Conservation (phyloP, 2,329 filamentous ascomycete genomes). For the Aspergillus neoniger region DNA sequence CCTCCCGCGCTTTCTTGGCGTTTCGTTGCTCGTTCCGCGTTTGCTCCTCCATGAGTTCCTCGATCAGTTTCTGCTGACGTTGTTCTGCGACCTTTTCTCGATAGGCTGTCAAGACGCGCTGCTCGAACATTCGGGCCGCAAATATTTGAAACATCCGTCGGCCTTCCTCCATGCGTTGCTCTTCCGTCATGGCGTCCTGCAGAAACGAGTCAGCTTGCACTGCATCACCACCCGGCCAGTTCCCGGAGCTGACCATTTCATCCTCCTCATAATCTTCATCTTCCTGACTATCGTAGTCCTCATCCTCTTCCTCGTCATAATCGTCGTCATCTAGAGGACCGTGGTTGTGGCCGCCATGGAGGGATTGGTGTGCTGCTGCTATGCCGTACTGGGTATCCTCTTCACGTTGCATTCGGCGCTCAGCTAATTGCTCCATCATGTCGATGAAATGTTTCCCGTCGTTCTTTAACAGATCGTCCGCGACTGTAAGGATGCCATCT, state of each 20-base stretch:
- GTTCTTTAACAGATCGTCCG: constrained; percentile 97
- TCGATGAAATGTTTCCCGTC: constrained; percentile 99
- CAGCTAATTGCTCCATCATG: constrained; percentile 99
- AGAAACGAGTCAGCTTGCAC: constrained; percentile 40
- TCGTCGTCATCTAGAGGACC: constrained; percentile 74
- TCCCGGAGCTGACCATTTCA: constrained; percentile 56
- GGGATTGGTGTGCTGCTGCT: constrained; percentile 57
- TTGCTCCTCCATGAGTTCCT: constrained; percentile 86
- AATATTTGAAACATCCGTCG: constrained; percentile 99
- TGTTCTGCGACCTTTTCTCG: constrained; percentile 94
- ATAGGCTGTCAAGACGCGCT: constrained; percentile 94
- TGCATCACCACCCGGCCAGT: constrained; percentile 19
- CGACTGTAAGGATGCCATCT: constrained; percentile 96
- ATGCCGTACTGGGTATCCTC: constrained; percentile 77
- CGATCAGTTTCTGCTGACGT: constrained; percentile 83
- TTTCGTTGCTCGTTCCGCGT: constrained; percentile 75
- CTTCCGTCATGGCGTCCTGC: constrained; percentile 94
- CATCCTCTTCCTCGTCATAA: constrained; percentile 74
- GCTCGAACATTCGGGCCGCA: constrained; percentile 98
- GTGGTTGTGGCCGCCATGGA: constrained; percentile 73
- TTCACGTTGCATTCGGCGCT: constrained; percentile 95
- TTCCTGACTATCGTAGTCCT: constrained; percentile 63
- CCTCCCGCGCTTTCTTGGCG: constrained; percentile 90
- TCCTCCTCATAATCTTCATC: constrained; percentile 67
- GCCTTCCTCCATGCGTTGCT: constrained; percentile 98